Conservation (phyloP, 2,329 filamentous ascomycete genomes). For the Penicillium rolfsii region DNA sequence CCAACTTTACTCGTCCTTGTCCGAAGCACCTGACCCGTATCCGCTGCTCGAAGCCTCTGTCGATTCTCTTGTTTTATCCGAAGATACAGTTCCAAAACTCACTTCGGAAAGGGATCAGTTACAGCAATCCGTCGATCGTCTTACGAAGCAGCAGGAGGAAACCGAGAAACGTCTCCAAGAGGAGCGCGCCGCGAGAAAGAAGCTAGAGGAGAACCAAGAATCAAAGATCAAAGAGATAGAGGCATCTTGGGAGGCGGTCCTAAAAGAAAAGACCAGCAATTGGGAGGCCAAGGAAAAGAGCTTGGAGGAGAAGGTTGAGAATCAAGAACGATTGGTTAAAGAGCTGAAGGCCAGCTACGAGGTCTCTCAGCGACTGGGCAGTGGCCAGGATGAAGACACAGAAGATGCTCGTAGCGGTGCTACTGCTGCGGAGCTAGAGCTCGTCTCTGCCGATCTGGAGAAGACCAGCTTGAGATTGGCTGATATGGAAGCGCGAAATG, state of each 20-base stretch:
- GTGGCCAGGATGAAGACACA: constrained; percentile 67
- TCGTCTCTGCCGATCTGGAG: constrained; percentile 88
- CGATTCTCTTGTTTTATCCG: constrained; percentile 86
- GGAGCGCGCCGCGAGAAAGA: constrained; percentile 72
- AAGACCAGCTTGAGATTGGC: constrained; percentile 83
- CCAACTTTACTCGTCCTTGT: constrained; percentile 87
- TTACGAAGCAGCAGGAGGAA: constrained; percentile 81
- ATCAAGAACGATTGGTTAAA: constrained; percentile 85
- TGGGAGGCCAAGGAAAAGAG: constrained; percentile 93
- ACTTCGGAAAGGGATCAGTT: constrained; percentile 86
- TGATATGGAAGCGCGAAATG: constrained; percentile 90
- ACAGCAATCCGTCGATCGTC: constrained; percentile 73
- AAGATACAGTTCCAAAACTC: constrained; percentile 88
- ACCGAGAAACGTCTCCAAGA: constrained; percentile 78
- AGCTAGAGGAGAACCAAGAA: constrained; percentile 77
- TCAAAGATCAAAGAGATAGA: constrained; percentile 86
- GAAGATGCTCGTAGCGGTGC: constrained; percentile 68
- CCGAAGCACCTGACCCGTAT: constrained; percentile 95
- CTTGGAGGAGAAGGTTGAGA: constrained; percentile 90
- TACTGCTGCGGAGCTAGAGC: constrained; percentile 87
- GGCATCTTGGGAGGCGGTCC: constrained; percentile 81
- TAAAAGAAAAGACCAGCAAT: constrained; percentile 93
- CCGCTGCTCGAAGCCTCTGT: constrained; percentile 94
- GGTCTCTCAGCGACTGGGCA: constrained; percentile 85
- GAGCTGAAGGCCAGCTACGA: constrained; percentile 98